phyloP scores from a whole-genome alignment of 805 yeast species.

The Torulaspora quercuum region DNA sequence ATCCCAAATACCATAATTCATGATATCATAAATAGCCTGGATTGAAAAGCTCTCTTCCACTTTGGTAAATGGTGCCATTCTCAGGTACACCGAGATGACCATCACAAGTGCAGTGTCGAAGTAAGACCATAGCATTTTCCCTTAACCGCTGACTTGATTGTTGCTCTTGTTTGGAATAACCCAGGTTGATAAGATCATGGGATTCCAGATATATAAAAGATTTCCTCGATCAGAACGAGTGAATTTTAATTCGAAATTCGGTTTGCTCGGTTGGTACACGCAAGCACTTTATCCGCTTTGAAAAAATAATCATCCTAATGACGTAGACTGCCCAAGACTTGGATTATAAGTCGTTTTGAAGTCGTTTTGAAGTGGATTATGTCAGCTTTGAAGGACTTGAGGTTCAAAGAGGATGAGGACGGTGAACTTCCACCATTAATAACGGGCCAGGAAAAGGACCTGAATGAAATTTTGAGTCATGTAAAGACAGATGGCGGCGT shows the following conservation, averaged over 20 bases:
- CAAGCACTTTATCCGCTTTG: no score
- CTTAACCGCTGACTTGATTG: no score
- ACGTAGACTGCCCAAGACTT: no score
- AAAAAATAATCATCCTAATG: no score
- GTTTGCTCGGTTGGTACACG: no score
- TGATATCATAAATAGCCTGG: constrained; percentile 83
- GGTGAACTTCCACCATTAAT: constrained; percentile 35
- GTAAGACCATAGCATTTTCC: constrained; percentile 29
- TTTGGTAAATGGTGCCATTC: constrained; percentile 75
- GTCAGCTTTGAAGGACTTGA: constrained; percentile 34
- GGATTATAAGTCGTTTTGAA: no score
- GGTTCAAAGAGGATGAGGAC: constrained; percentile 33
- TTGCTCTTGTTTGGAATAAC: no score
- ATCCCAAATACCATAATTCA: constrained; percentile 53
- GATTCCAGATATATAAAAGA: no score
- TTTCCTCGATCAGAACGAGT: no score
- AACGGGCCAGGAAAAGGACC: constrained; percentile 30
- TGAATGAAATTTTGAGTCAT: constrained; percentile 25
- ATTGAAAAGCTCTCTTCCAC: constrained; percentile 92
- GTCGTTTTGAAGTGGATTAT: constrained; percentile 15
- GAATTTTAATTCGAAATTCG: no score
- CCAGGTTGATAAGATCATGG: no score
- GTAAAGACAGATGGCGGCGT: constrained; percentile 31
- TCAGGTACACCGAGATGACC: constrained; percentile 48
- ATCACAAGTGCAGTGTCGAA: constrained; percentile 41